Evolutionary conservation across 768 basidiomycete genomes (phyloP).

Genomic region (Lactarius pseudohatsudake): DNA sequence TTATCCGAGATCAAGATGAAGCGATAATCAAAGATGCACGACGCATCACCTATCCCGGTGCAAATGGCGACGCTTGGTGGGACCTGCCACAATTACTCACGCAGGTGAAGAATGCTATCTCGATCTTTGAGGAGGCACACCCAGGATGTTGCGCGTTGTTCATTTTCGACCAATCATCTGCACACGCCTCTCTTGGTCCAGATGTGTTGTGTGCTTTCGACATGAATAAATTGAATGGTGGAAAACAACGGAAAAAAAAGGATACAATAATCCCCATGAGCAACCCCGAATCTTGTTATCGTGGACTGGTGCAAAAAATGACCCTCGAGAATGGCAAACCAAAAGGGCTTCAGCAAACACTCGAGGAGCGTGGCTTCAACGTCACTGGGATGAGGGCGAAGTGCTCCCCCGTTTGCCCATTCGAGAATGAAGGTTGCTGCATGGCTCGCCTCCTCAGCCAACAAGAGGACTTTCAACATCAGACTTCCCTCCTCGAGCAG

Average conservation of each 20-base stretch:
- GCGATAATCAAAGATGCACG: background rate
- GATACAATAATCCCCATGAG: background rate
- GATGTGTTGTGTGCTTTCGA: background rate
- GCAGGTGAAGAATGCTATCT: background rate
- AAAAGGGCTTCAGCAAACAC: background rate
- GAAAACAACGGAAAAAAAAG: background rate
- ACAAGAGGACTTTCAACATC: background rate
- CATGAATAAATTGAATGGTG: background rate
- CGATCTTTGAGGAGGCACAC: background rate
- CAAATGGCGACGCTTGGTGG: slow-evolving; percentile 1
- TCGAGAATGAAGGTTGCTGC: background rate
- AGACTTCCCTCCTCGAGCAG: background rate
- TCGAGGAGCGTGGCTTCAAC: background rate
- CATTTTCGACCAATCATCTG: slow-evolving; percentile 7
- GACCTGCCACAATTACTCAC: background rate
- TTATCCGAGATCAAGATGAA: background rate
- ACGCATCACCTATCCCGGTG: background rate
- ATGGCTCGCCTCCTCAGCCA: slow-evolving; percentile 9
- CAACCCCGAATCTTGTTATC: background rate
- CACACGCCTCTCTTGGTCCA: background rate
- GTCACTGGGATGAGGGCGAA: background rate
- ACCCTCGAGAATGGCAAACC: background rate
- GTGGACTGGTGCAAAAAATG: background rate
- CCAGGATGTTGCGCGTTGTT: background rate
- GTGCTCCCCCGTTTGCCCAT: background rate